Conservation (phyloP, 1,284 basidiomycete species). For the Marasmius sp. region DNA sequence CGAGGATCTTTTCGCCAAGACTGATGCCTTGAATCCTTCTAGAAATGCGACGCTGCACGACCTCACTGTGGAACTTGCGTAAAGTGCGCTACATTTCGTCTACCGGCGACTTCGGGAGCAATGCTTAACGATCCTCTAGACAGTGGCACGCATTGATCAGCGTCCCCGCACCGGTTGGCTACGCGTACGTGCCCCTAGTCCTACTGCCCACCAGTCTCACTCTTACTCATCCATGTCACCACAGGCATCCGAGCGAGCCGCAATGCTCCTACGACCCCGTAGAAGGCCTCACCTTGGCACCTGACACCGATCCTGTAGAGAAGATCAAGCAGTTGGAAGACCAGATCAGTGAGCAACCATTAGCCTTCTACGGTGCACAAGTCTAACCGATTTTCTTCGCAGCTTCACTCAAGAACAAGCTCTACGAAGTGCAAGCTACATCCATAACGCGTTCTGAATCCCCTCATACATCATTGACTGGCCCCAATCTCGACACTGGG, state of each 20-base stretch:
- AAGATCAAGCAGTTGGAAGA: slow-evolving; percentile 76
- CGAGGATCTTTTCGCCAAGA: background rate
- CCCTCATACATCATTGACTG: slow-evolving; percentile 24
- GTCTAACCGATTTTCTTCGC: slow-evolving; percentile 8
- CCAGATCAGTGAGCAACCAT: slow-evolving; percentile 60
- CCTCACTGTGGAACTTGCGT: slow-evolving; percentile 82
- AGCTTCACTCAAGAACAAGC: slow-evolving; percentile 65
- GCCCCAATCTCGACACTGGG: slow-evolving; percentile 27
- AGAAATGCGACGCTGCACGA: slow-evolving; percentile 84
- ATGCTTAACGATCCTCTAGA: slow-evolving; percentile 30
- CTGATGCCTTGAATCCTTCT: slow-evolving; percentile 11
- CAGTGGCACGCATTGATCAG: slow-evolving; percentile 79
- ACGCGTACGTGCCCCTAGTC: slow-evolving; percentile 52
- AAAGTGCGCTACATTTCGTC: slow-evolving; percentile 49
- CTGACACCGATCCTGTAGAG: slow-evolving; percentile 72
- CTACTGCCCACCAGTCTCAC: slow-evolving; percentile 1
- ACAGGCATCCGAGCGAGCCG: slow-evolving; percentile 76
- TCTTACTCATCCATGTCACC: slow-evolving; percentile 1
- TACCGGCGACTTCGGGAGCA: slow-evolving; percentile 2
- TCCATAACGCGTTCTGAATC: slow-evolving; percentile 40
- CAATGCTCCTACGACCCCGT: slow-evolving; percentile 82
- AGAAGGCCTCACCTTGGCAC: slow-evolving; percentile 71
- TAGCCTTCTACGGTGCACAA: background rate
- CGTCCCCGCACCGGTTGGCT: slow-evolving; percentile 76
- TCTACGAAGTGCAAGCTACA: slow-evolving; percentile 50